Conservation (phyloP, 768 basidiomycete genomes). For the Collybia mongolica region DNA sequence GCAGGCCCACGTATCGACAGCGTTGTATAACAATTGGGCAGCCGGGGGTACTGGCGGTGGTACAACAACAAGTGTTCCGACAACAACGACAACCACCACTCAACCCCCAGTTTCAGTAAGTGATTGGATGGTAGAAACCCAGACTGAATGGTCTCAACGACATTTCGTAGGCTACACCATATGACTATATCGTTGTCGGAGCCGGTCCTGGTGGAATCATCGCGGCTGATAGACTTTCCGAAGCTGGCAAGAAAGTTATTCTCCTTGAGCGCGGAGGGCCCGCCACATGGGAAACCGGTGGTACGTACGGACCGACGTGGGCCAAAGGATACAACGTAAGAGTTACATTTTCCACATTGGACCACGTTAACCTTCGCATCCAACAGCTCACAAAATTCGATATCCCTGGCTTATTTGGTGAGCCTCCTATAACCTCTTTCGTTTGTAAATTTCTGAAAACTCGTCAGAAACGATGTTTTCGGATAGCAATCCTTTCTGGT, state of each 20-base stretch:
- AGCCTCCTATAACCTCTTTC: not conserved
- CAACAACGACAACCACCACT: slow-evolving; percentile 32
- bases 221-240: slow-evolving; percentile 55
- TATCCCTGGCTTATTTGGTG: slow-evolving; percentile 56
- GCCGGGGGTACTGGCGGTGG: slow-evolving; percentile 44
- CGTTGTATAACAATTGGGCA: slow-evolving; percentile 49
- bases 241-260: slow-evolving; percentile 62
- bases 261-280: slow-evolving; percentile 66
- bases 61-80: slow-evolving; percentile 24
- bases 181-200: slow-evolving; percentile 58
- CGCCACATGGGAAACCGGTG: slow-evolving; percentile 56
- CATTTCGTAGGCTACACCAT: slow-evolving; percentile 35
- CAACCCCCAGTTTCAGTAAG: slow-evolving; percentile 25
- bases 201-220: slow-evolving; percentile 60
- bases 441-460: not conserved
- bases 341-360: not conserved
- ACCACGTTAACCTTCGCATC: not conserved
- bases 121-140: not conserved
- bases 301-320: slow-evolving; percentile 54
- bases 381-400: slow-evolving; percentile 63
- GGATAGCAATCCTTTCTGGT: slow-evolving; percentile 56
- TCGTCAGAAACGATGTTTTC: slow-evolving; percentile 57
- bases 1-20: slow-evolving; percentile 41
- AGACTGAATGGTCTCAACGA: not conserved
- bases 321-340: slow-evolving; percentile 42